phyloP scores from a whole-genome alignment of 2,329 filamentous ascomycete species.

The Pseudofabraea citricarpa region DNA sequence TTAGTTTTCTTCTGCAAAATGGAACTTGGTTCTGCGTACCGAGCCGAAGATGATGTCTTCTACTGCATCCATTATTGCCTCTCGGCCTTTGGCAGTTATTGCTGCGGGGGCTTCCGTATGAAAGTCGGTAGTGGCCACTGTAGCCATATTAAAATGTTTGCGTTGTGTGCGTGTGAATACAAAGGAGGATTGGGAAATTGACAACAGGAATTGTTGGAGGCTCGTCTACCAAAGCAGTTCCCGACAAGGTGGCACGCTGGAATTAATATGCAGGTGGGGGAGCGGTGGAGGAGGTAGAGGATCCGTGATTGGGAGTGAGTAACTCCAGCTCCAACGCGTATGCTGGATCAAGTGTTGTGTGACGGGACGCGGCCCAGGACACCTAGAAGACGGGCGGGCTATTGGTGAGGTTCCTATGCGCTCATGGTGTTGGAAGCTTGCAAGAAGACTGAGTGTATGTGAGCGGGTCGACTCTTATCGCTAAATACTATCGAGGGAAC shows the following conservation, averaged over 20 bases:
- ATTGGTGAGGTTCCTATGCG: slow-evolving; percentile 2
- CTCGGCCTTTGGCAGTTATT: slow-evolving; percentile 14
- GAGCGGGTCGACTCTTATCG: slow-evolving; percentile 13
- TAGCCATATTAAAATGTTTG: slow-evolving; percentile 16
- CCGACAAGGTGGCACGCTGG: no score
- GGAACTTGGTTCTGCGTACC: no score
- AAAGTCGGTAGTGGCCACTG: slow-evolving; percentile 18
- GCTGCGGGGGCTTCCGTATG: slow-evolving; percentile 5
- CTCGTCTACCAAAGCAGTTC: no score
- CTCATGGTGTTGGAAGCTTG: slow-evolving; percentile 10
- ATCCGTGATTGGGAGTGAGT: not conserved
- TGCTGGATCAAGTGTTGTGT: not conserved
- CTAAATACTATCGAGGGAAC: slow-evolving; percentile 21
- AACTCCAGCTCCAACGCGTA: not conserved
- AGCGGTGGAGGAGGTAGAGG: not conserved
- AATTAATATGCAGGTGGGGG: not conserved
- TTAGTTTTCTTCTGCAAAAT: no score
- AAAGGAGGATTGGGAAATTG: no score
- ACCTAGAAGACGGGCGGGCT: not conserved
- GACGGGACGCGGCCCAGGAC: not conserved
- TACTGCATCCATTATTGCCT: slow-evolving; percentile 50
- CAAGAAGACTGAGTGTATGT: slow-evolving; percentile 4
- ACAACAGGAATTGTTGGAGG: no score
- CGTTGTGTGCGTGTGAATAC: no score
- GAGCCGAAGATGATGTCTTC: slow-evolving; percentile 90